These are phyloP conservation scores for Bromus sterilis DNA, from an alignment of 176 grass and related monocot species.

Conservation along the genomic window DNA sequence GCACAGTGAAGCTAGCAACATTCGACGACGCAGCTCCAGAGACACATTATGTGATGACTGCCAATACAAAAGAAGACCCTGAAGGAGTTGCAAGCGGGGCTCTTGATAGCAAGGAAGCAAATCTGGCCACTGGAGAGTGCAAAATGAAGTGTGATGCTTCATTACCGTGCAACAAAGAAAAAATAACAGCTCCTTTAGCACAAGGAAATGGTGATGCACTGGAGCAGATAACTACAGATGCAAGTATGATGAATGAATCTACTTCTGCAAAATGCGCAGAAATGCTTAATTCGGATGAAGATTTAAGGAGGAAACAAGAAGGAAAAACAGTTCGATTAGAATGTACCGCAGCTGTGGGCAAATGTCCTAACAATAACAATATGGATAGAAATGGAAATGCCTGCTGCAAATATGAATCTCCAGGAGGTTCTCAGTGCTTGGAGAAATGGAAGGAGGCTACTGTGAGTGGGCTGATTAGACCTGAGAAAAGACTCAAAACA, in stretches of 20 bases:
- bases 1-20: not conserved
- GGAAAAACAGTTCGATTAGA: not conserved
- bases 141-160: not conserved
- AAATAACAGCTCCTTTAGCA: not conserved
- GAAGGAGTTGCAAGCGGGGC: not conserved
- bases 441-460: slow-evolving; percentile 18
- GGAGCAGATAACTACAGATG: not conserved
- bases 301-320: slow-evolving; percentile 21
- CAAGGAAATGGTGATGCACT: not conserved
- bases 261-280: not conserved
- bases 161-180: not conserved
- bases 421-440: slow-evolving; percentile 30
- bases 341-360: not conserved
- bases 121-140: not conserved
- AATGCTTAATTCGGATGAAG: slow-evolving; percentile 16
- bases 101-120: not conserved
- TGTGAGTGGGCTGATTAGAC: not conserved
- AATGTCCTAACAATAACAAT: not conserved
- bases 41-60: not conserved
- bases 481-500: not conserved
- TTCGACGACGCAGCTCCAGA: not conserved
- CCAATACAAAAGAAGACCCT: not conserved
- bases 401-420: slow-evolving; percentile 12
- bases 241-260: not conserved
- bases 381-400: not conserved